These are phyloP conservation scores for Aristolochia fimbriata DNA, from an alignment of 164 flowering plant species.

Conservation along the genomic window DNA sequence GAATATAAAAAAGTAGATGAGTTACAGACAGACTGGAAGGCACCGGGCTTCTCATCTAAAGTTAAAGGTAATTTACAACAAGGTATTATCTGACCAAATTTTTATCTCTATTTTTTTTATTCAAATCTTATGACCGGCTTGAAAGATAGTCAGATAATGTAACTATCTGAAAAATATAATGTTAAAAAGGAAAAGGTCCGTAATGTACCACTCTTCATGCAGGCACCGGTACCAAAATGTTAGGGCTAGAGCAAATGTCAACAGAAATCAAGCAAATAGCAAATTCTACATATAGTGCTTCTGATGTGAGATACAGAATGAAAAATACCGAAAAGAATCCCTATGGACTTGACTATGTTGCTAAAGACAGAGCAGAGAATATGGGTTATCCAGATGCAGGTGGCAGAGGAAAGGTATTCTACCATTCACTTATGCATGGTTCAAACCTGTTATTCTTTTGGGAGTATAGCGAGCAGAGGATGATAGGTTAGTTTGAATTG, in stretches of 20 bases:
- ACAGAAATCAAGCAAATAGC: conserved; percentile 6
- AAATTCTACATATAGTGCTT: conserved; percentile 1
- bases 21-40: conserved; percentile 7
- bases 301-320: too few species aligned
- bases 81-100: conserved; percentile 21
- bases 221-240: conserved; percentile 13
- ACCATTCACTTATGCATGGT: too few species aligned
- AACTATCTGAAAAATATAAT: background rate
- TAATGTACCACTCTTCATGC: conserved; percentile 2
- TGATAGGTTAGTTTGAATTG: too few species aligned
- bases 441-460: too few species aligned
- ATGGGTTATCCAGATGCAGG: too few species aligned
- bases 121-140: background rate
- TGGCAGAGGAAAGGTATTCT: too few species aligned
- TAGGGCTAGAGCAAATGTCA: background rate
- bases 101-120: background rate
- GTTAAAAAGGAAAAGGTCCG: background rate
- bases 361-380: too few species aligned
- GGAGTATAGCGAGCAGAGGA: too few species aligned
- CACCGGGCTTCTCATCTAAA: conserved; percentile 19
- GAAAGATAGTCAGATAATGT: background rate
- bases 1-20: conserved; percentile 39
- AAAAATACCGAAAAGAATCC: too few species aligned
- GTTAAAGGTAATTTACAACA: conserved; percentile 12
- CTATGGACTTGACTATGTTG: too few species aligned